Conservation (phyloP, 495 filamentous ascomycete genomes). For the Neurospora cerealis region DNA sequence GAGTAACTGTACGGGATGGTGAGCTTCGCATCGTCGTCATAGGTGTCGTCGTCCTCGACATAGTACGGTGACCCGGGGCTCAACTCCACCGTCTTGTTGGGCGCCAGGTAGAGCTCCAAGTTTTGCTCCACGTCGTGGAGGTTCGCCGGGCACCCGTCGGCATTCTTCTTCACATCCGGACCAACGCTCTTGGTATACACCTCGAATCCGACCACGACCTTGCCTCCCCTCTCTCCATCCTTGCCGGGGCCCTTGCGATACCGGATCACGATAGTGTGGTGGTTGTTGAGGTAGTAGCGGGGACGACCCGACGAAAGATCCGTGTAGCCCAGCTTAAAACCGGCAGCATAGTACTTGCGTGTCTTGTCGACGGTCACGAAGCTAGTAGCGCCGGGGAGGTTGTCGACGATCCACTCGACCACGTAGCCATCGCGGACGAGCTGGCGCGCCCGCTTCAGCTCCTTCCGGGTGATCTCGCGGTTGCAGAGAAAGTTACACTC, state of each 20-base stretch:
- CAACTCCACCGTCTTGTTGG: slow-evolving; percentile 46
- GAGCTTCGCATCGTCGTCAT: slow-evolving; percentile 58
- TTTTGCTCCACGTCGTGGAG: slow-evolving; percentile 50
- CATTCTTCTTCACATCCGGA: slow-evolving; percentile 43
- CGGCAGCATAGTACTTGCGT: slow-evolving; percentile 85
- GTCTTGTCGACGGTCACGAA: slow-evolving; percentile 86
- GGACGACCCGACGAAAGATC: slow-evolving; percentile 55
- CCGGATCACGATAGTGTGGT: slow-evolving; percentile 79
- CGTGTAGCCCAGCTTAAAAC: slow-evolving; percentile 85
- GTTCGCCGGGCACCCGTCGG: slow-evolving; percentile 56
- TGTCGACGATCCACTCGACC: slow-evolving; percentile 94
- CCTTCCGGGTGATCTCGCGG: slow-evolving; percentile 50
- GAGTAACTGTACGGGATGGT: slow-evolving; percentile 86
- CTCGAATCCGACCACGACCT: slow-evolving; percentile 86
- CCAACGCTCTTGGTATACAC: slow-evolving; percentile 84
- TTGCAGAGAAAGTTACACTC: slow-evolving; percentile 71
- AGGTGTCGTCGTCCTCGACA: slow-evolving; percentile 38
- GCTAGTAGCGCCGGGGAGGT: slow-evolving; percentile 83
- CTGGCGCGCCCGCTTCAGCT: slow-evolving; percentile 60
- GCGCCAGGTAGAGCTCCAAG: slow-evolving; percentile 58
- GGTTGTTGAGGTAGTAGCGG: slow-evolving; percentile 82
- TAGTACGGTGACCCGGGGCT: slow-evolving; percentile 48
- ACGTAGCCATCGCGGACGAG: slow-evolving; percentile 79
- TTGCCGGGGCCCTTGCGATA: slow-evolving; percentile 66
- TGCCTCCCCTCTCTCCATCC: slow-evolving; percentile 59